Evolutionary conservation across 495 filamentous ascomycete species (phyloP).

Genomic region (Xanthoparmelia taractica): DNA sequence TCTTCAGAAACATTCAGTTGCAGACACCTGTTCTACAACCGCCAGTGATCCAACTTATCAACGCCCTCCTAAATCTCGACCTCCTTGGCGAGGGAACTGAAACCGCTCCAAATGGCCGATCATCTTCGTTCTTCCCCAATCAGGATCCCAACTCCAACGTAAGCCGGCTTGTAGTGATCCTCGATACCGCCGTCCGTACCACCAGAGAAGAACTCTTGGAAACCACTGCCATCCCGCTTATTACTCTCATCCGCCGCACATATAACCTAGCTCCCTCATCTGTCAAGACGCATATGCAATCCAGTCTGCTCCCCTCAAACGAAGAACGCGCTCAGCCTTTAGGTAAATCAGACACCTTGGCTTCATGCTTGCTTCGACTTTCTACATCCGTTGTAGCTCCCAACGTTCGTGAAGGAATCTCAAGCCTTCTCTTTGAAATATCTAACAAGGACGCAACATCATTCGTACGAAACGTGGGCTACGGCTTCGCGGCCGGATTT

Average conservation of each 20-base stretch:
- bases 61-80: conserved; percentile 72
- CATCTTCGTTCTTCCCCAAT: conserved; percentile 56
- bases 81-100: conserved; percentile 36
- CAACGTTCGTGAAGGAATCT: conserved; percentile 65
- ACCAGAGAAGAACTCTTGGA: conserved; percentile 65
- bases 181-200: conserved; percentile 53
- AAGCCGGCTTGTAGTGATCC: conserved; percentile 64
- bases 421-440: conserved; percentile 75
- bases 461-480: conserved; percentile 77
- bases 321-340: conserved; percentile 70
- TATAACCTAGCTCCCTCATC: conserved; percentile 62
- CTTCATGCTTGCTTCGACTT: conserved; percentile 71
- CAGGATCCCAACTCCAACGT: conserved; percentile 51
- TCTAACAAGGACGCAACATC: conserved; percentile 64
- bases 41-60: conserved; percentile 59
- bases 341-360: conserved; percentile 63
- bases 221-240: conserved; percentile 53
- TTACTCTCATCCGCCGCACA: conserved; percentile 63
- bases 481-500: conserved; percentile 87
- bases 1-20: conserved; percentile 53
- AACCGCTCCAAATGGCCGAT: conserved; percentile 36
- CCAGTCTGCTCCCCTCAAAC: conserved; percentile 66
- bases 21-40: conserved; percentile 52
- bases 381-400: conserved; percentile 64
- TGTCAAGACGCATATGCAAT: conserved; percentile 55